Evolutionary conservation across 1,139 yeast genomes (phyloP).

Genomic region (Kodamaea fungicola): DNA sequence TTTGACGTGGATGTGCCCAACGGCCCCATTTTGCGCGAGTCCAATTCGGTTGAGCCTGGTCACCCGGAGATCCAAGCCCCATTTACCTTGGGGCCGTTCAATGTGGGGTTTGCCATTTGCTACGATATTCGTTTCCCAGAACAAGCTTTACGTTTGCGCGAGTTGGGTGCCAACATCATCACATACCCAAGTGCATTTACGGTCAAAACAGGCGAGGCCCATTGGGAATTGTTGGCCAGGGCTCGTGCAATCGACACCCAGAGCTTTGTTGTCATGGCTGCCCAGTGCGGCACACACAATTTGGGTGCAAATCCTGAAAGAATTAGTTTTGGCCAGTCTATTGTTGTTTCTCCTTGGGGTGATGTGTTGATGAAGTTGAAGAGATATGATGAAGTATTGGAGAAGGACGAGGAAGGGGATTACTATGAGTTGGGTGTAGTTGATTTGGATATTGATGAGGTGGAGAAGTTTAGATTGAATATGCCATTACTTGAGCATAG

Average conservation of each 20-base stretch:
- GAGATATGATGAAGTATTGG: slow-evolving; percentile 25
- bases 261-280: slow-evolving; percentile 85
- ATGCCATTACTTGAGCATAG: slow-evolving; percentile 73
- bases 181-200: slow-evolving; percentile 93
- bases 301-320: slow-evolving; percentile 39
- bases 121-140: slow-evolving; percentile 92
- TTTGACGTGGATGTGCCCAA: slow-evolving; percentile 82
- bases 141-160: slow-evolving; percentile 59
- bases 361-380: slow-evolving; percentile 58
- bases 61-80: slow-evolving; percentile 45
- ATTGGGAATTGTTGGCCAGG: slow-evolving; percentile 77
- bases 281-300: slow-evolving; percentile 79
- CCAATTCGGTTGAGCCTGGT: slow-evolving; percentile 83
- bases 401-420: slow-evolving; percentile 50
- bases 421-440: slow-evolving; percentile 58
- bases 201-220: slow-evolving; percentile 83
- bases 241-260: slow-evolving; percentile 90
- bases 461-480: slow-evolving; percentile 51
- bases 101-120: slow-evolving; percentile 73
- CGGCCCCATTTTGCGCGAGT: slow-evolving; percentile 73
- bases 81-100: slow-evolving; percentile 56
- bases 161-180: slow-evolving; percentile 72
- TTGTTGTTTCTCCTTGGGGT: slow-evolving; percentile 93
- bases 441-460: slow-evolving; percentile 56
- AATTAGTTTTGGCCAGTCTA: slow-evolving; percentile 78